Evolutionary conservation across 2,329 filamentous ascomycete species (phyloP), one percentile per base, ranked within the genome.

Genomic region (Ceratocystis colombiana): DNA sequence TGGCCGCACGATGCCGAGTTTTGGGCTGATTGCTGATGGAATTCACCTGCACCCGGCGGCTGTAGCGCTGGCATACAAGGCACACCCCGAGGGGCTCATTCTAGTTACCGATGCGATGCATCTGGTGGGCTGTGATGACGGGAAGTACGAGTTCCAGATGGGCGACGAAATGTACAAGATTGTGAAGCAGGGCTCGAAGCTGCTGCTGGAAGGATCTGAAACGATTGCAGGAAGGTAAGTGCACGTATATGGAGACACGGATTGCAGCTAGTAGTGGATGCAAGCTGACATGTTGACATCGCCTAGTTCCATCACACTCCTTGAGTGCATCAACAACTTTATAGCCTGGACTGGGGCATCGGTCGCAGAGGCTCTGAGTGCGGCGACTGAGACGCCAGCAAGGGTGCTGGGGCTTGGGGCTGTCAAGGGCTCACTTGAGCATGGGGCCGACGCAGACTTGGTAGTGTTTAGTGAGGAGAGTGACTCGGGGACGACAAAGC

Each of bases 101-200:
- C 83, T 96, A 5, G 91, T 96, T 57, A 96, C 92, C 0, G 92
- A 96, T 75, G 91, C 91, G 4, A 96, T 96, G 90, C 86, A 89
- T 70, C 81, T 96, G 17, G 87, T 89, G 22, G 92, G 92, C 0
- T 79, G 95, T 65, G 88, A 88, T 0, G 91, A 96, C 71, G 92
- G 92, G 2, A 81, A 84, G 1, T 96, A 96, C 73, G 83, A 87
- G 69, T 96, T 90, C 90, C 92, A 86, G 4, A 96, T 96, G 71
- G 84, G 84, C 5, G 80, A 82, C 66, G 76, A 77, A 30, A 79
- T 79, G 59, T 80, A 80, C 69, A 79, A 77, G 45, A 84, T 88
- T 69, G 75, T 88, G 68, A 93, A 93, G 77, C 83, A 82, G 63
- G 90, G 91, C 0, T 78, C 84, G 0, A 80, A 87, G 66, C 76